Conservation (phyloP, 176 grass and related monocot genomes). For the Oropetium thomaeum region DNA sequence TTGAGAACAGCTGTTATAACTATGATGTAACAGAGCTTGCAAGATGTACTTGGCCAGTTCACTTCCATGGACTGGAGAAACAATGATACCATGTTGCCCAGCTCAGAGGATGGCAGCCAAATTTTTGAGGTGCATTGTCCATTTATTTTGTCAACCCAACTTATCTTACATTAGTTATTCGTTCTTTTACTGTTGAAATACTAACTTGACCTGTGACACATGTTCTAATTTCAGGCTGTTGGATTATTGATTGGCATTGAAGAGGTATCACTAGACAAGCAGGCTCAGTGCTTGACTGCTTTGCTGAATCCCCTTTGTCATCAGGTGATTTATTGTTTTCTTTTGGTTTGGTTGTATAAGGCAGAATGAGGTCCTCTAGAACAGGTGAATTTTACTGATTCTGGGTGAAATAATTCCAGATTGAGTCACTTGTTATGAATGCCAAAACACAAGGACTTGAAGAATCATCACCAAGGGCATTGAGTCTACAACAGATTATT, state of each 20-base stretch:
- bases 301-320: constrained; percentile 81
- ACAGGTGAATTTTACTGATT: constrained; percentile 17
- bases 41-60: constrained; percentile 75
- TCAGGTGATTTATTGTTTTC: constrained; percentile 52
- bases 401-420: constrained; percentile 43
- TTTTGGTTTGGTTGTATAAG: constrained; percentile 1
- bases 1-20: constrained; percentile 19
- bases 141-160: constrained; percentile 13
- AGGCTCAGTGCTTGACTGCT: constrained; percentile 72
- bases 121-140: constrained; percentile 73
- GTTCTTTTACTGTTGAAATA: constrained; percentile 17
- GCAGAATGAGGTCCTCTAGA: constrained; percentile 11
- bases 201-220: constrained; percentile 11
- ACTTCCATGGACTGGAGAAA: constrained; percentile 51
- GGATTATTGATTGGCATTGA: constrained; percentile 93
- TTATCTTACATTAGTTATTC: not conserved
- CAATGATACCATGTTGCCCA: constrained; percentile 59
- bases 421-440: constrained; percentile 69
- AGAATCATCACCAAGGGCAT: constrained; percentile 56
- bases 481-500: constrained; percentile 76
- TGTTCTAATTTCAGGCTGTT: constrained; percentile 66
- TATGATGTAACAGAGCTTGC: constrained; percentile 59
- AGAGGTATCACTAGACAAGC: constrained; percentile 79
- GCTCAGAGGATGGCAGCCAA: constrained; percentile 94
- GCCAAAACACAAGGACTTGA: constrained; percentile 62